Conservation (phyloP, 345 rosid genomes). For the Hirschfeldia incana region DNA sequence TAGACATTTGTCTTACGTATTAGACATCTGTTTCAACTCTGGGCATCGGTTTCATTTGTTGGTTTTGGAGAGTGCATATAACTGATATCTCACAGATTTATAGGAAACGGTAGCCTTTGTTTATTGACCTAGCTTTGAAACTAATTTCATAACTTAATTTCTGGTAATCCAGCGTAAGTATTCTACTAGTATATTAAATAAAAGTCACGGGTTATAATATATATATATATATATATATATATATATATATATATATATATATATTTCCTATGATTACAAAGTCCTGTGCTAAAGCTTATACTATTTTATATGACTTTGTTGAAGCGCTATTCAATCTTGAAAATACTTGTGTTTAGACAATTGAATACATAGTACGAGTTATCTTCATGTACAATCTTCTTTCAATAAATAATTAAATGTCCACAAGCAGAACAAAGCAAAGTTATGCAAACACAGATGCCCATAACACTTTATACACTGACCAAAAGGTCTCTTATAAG, state of each 20-base stretch:
- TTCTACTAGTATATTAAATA: too few species aligned
- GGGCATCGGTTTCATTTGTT: too few species aligned
- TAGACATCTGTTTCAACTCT: background rate
- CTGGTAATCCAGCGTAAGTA: background rate
- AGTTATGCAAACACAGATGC: constrained; percentile 19
- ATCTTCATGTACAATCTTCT: constrained; percentile 1
- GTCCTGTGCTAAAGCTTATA: background rate
- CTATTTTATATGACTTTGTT: background rate
- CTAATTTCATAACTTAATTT: background rate
- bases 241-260: too few species aligned
- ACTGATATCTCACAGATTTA: too few species aligned
- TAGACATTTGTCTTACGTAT: background rate
- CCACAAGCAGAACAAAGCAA: constrained; percentile 9
- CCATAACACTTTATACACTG: constrained; percentile 5
- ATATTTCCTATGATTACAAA: too few species aligned
- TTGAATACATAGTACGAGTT: background rate
- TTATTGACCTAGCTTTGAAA: background rate
- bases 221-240: too few species aligned
- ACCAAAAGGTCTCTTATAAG: constrained; percentile 18
- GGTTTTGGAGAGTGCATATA: too few species aligned
- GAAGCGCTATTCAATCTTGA: background rate
- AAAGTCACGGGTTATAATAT: too few species aligned
- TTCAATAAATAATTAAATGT: background rate
- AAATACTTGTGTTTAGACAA: background rate
- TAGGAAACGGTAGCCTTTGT: background rate